phyloP scores from a whole-genome alignment of 2,329 filamentous ascomycete species.

The Pseudogymnoascus sp. region DNA sequence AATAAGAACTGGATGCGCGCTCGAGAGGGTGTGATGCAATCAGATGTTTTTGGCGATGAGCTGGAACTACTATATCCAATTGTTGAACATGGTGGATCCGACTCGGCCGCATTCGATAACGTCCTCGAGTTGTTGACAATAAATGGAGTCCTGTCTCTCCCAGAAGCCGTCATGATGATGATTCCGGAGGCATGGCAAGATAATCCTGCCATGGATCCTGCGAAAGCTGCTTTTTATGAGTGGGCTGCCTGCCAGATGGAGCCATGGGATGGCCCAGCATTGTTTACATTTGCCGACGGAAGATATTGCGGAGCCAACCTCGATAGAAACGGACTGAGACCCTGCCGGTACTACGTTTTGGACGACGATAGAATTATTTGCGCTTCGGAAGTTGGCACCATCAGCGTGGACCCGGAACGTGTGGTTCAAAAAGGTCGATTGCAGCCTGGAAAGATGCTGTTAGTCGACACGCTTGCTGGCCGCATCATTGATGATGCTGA shows the following conservation, averaged over 20 bases:
- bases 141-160: slow-evolving; percentile 89
- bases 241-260: slow-evolving; percentile 99
- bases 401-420: slow-evolving; percentile 80
- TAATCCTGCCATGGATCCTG: slow-evolving; percentile 83
- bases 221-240: slow-evolving; percentile 95
- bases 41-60: slow-evolving; percentile 85
- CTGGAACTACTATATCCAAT: slow-evolving; percentile 87
- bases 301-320: slow-evolving; percentile 95
- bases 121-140: slow-evolving; percentile 89
- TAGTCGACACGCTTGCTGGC: slow-evolving; percentile 85
- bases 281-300: slow-evolving; percentile 95
- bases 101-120: slow-evolving; percentile 96
- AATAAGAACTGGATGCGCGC: slow-evolving; percentile 99
- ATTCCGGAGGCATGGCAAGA: slow-evolving; percentile 97
- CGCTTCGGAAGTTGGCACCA: slow-evolving; percentile 92
- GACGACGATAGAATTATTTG: slow-evolving; percentile 97
- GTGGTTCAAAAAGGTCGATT: slow-evolving; percentile 89
- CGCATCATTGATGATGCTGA: slow-evolving; percentile 93
- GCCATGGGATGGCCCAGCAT: slow-evolving; percentile 92
- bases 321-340: slow-evolving; percentile 88
- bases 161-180: slow-evolving; percentile 98
- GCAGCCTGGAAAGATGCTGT: slow-evolving; percentile 89
- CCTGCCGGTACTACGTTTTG: slow-evolving; percentile 94
- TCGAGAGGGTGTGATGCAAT: slow-evolving; percentile 89
- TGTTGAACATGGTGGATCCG: slow-evolving; percentile 92